These are phyloP conservation scores for Chlorella sp. DNA, from an alignment of 139 green algal genomes.

Conservation along the genomic window DNA sequence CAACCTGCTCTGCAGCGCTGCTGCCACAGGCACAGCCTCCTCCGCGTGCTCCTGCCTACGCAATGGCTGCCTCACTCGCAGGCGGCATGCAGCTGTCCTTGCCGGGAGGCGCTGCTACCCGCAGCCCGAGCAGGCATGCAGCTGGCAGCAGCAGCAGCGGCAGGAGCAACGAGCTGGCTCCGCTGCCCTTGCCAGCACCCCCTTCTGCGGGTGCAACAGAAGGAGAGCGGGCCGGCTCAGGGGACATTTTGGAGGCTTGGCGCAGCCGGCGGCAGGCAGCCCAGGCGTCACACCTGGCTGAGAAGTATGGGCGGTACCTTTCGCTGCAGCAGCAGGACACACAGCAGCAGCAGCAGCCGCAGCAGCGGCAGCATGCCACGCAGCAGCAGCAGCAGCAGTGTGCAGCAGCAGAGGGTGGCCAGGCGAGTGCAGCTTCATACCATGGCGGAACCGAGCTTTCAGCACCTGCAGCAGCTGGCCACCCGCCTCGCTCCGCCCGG, in stretches of 20 bases:
- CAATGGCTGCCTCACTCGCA: too few species aligned
- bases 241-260: slow-evolving; percentile 27
- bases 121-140: not conserved
- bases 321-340: not conserved
- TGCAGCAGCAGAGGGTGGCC: not conserved
- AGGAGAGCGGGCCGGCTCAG: not conserved
- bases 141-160: not conserved
- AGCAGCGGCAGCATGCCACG: not conserved
- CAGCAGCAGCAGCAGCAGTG: not conserved
- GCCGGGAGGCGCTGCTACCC: not conserved
- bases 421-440: not conserved
- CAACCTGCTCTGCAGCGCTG: too few species aligned
- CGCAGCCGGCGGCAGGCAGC: not conserved
- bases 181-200: not conserved
- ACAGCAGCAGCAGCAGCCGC: not conserved
- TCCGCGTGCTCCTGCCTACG: too few species aligned
- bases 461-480: not conserved
- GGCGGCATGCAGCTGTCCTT: not conserved
- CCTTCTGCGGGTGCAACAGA: not conserved
- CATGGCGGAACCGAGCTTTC: too few species aligned
- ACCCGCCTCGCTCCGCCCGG: not conserved
- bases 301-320: slow-evolving; percentile 21
- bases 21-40: not conserved
- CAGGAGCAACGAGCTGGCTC: not conserved
- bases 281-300: not conserved